Base-by-base conservation (phyloP, 495 filamentous ascomycete species). In the Aspergillus cavernicola region DNA sequence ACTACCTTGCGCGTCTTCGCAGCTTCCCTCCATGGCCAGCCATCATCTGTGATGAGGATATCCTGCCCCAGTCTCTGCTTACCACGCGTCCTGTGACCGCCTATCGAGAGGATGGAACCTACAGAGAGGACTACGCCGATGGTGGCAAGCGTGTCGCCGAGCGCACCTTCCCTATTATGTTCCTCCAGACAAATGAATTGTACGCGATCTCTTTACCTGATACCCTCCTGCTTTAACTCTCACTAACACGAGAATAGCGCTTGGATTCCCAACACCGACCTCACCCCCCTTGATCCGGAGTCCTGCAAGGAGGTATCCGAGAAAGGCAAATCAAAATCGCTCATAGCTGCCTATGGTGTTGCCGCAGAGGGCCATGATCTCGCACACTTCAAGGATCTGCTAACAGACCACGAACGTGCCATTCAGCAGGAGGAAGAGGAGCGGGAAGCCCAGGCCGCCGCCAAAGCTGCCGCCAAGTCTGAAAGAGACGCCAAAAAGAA, bases 151-250 rank as follows among this genome's bases (percentile, higher is more conserved):
- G 89, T 49, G 85, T 77, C 15, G 79, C 83, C 33, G 90, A 96
- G 67, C 80, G 92, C 36, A 90, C 87, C 5, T 96, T 87, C 66
- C 90, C 92, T 2, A 84, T 97, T 56, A 96, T 96, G 91, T 97
- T 93, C 69, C 74, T 97, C 49, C 77, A 84, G 52, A 95, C 90
- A 48, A 95, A 96, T 66, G 90, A 96, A 77, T 97, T 97, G 92
- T 97, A 74, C 80, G 91, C 84, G 9, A 40, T 16, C 22, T 20
- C 28, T 15, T 12, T 16, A 7, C 16, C 33, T 24, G 39, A 33
- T 49, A 22, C 32, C 4, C 12, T 15, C 22, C 15, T 31, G 16
- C 15, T 20, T 36, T 41, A 7, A 22, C 35, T 37, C 47, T 46
- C 54, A 23, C 58, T 55, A 57, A 57, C 39, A n/a, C n/a, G 19